phyloP scores from a whole-genome alignment of 1,139 yeast genomes.

The Hemisphaericaspora xylofermentans region DNA sequence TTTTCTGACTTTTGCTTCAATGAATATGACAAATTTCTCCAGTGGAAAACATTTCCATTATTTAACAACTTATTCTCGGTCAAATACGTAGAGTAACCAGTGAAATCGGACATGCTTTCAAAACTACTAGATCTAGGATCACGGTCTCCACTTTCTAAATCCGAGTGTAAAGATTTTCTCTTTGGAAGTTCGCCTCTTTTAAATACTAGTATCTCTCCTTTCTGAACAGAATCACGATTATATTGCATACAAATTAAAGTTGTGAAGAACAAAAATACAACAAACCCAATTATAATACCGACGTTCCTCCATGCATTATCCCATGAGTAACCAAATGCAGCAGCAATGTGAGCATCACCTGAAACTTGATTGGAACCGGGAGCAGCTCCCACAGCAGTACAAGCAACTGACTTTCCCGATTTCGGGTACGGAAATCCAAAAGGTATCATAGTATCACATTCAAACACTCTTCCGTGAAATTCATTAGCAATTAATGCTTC shows the following conservation, averaged over 20 bases:
- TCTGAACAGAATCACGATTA: conserved; percentile 77
- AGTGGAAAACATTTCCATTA: conserved; percentile 59
- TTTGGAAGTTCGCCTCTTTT: conserved; percentile 46
- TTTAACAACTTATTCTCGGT: conserved; percentile 10
- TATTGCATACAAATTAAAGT: conserved; percentile 62
- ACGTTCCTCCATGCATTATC: conserved; percentile 72
- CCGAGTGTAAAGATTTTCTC: not conserved
- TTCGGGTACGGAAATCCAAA: conserved; percentile 50
- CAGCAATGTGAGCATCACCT: conserved; percentile 61
- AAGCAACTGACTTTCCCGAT: conserved; percentile 39
- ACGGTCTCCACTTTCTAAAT: not conserved
- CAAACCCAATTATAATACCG: conserved; percentile 65
- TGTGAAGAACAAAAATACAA: conserved; percentile 52
- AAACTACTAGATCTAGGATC: conserved; percentile 1
- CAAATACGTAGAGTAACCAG: conserved; percentile 23
- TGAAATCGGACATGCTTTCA: conserved; percentile 13
- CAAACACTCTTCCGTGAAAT: conserved; percentile 46
- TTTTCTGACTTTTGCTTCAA: conserved; percentile 63
- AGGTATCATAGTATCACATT: conserved; percentile 48
- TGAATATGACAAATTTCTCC: conserved; percentile 77
- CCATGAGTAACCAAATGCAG: conserved; percentile 49
- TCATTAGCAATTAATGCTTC: conserved; percentile 60
- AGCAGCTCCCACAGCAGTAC: conserved; percentile 63
- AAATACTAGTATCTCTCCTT: conserved; percentile 78
- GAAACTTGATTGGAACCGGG: conserved; percentile 52